A percentile compares a stretch with the other conserved stretches of the same genome.
These are phyloP conservation scores for Penicillium daleae DNA, from an alignment of 495 filamentous ascomycete genomes.

Conservation along the genomic window DNA sequence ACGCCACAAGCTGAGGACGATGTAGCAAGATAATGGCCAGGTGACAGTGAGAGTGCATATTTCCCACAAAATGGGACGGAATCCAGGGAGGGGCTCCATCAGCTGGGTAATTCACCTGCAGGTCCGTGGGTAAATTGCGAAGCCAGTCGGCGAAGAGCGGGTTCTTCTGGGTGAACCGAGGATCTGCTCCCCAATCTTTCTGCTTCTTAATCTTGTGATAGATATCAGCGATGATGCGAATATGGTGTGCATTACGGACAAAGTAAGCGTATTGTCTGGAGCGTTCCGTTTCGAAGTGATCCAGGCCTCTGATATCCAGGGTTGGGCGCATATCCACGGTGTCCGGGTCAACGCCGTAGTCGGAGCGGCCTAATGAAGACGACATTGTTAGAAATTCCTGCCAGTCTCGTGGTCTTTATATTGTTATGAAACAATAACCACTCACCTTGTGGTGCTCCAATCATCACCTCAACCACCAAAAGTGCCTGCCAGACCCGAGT, in stretches of 20 bases:
- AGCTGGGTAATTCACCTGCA: slow-evolving; percentile 76
- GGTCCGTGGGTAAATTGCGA: slow-evolving; percentile 73
- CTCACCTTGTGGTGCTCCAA: slow-evolving; percentile 91
- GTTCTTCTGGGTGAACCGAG: slow-evolving; percentile 78
- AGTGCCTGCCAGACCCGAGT: slow-evolving; percentile 91
- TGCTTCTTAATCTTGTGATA: slow-evolving; percentile 79
- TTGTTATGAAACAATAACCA: neutral
- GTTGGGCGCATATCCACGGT: slow-evolving; percentile 78
- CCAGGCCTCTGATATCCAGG: slow-evolving; percentile 63
- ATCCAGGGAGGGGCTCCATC: slow-evolving; percentile 86
- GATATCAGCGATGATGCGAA: slow-evolving; percentile 73
- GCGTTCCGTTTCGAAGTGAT: slow-evolving; percentile 75
- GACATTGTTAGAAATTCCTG: neutral
- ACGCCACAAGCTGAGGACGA: slow-evolving; percentile 79
- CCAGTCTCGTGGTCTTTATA: neutral
- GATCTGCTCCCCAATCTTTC: slow-evolving; percentile 89
- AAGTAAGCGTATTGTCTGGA: slow-evolving; percentile 85
- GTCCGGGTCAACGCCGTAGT: slow-evolving; percentile 73
- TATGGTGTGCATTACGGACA: slow-evolving; percentile 73
- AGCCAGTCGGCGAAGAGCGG: slow-evolving; percentile 76
- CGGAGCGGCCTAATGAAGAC: slow-evolving; percentile 68
- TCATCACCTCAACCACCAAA: slow-evolving; percentile 87
- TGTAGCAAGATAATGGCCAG: slow-evolving; percentile 86
- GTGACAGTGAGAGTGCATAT: slow-evolving; percentile 92
- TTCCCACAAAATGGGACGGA: slow-evolving; percentile 86